Evolutionary conservation across 257 asterid species (phyloP).

Genomic region (Fraxinus cuspidata): DNA sequence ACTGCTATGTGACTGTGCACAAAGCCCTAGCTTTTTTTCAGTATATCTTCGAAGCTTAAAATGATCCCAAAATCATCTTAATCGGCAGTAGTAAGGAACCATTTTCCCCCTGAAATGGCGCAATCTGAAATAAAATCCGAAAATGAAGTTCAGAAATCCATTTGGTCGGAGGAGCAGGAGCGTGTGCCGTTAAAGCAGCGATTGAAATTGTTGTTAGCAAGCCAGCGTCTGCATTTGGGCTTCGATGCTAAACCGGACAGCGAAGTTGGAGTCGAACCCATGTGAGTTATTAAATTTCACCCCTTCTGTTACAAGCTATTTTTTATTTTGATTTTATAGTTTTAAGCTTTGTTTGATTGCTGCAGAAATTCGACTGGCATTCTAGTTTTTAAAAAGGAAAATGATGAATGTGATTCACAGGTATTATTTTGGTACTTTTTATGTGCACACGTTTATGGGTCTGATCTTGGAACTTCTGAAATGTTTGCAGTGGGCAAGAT

Average conservation of each 20-base stretch:
- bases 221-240: constrained; percentile 22
- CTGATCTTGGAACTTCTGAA: background rate
- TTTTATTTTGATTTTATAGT: background rate
- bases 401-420: constrained; percentile 35
- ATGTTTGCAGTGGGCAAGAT: background rate
- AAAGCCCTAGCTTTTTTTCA: background rate
- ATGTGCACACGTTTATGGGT: background rate
- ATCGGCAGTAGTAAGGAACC: background rate
- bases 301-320: background rate
- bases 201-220: constrained; percentile 54
- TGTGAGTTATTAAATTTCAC: constrained; percentile 16
- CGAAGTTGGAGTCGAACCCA: constrained; percentile 15
- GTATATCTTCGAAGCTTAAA: background rate
- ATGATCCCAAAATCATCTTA: background rate
- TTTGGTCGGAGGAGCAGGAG: constrained; percentile 54
- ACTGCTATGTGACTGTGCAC: background rate
- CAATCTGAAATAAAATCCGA: constrained; percentile 27
- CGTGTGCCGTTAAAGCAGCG: constrained; percentile 72
- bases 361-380: constrained; percentile 36
- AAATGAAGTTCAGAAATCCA: constrained; percentile 23
- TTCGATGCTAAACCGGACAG: constrained; percentile 23
- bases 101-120: constrained; percentile 19
- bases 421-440: constrained; percentile 21
- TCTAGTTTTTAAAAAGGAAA: constrained; percentile 27
- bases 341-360: background rate